Base-by-base conservation (phyloP, 2,329 filamentous ascomycete species). In the Zalaria obscura region DNA sequence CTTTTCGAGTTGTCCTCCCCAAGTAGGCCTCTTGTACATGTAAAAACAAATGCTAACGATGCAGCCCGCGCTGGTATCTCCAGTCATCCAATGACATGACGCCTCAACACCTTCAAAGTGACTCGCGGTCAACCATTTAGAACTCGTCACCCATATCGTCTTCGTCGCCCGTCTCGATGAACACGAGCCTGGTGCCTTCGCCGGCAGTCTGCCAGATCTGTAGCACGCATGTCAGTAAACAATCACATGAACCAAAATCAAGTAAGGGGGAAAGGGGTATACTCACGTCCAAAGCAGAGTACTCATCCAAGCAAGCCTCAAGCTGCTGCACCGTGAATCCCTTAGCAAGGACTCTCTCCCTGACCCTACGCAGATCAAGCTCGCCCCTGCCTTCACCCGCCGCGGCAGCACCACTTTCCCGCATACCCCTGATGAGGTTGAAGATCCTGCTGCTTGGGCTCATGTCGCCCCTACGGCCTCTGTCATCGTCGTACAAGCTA, bases 311-410 rank as follows among this genome's bases (percentile, higher is more conserved):
- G 18, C 88, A 81, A 51, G 75, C 75, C 55, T 83, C 72, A 66
- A 94, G 87, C 62, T 98, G 88, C 62, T 96, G 86, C 49, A 87
- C 81, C 0, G 89, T 98, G 62, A 95, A 98, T 3, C 91, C 91
- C 73, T 94, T 95, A 40, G 88, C 91, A 53, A 96, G 72, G 27
- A 98, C 87, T 50, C 91, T 70, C 63, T 95, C 88, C 59, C 88
- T 77, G 45, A 98, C 85, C 63, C 86, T 83, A 50, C 83, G 76
- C 68, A 98, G 74, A 61, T 81, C 91, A 53, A 98, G 66, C 62
- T 95, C 88, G 18, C 83, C 68, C 51, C 74, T 51, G 27, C 84
- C 86, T 37, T 86, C 78, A 35, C 83, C 79, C 51, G 89, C 87
- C 43, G 76, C 77, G 36, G 77, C 78, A 41, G 87, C 86, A 43